Evolutionary conservation across 2,329 filamentous ascomycete species (phyloP).

Genomic region (Colletotrichum sp.): DNA sequence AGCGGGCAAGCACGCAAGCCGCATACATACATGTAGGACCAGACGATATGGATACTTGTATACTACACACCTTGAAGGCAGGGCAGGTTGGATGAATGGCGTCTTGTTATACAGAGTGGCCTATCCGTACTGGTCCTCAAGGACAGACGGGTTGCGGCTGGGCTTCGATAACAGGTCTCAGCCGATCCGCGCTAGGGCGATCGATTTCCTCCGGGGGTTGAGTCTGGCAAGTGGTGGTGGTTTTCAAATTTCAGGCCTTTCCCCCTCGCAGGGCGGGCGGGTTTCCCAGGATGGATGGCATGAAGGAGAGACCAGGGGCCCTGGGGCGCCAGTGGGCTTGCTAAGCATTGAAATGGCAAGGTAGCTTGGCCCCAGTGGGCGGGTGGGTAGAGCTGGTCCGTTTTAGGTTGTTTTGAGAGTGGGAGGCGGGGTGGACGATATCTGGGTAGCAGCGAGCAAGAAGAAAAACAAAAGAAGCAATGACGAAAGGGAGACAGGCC

Average conservation of each 20-base stretch:
- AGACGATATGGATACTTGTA: neutral
- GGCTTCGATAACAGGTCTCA: conserved; percentile 30
- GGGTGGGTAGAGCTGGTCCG: neutral
- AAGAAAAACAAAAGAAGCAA: conserved; percentile 14
- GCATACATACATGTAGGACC: neutral
- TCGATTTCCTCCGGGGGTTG: conserved; percentile 21
- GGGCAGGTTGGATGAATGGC: neutral
- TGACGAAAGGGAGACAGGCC: neutral
- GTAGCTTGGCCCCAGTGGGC: neutral
- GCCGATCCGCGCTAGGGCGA: conserved; percentile 30
- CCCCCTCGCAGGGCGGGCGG: neutral
- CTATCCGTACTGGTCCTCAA: neutral
- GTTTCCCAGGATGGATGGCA: neutral
- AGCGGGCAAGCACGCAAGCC: neutral
- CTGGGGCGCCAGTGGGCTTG: neutral
- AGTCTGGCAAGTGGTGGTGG: neutral
- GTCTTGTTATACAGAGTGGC: neutral
- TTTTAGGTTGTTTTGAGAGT: conserved; percentile 6
- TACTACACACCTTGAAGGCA: neutral
- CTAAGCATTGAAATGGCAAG: neutral
- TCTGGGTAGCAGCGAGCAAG: neutral
- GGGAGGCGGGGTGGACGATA: neutral
- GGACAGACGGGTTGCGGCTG: neutral
- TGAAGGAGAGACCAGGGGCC: neutral
- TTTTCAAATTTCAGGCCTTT: neutral